Percentiles rank a stretch among this genome's conserved stretches.
Conservation (phyloP, 805 yeast genomes). For the Tanozyma kutaoensis region DNA sequence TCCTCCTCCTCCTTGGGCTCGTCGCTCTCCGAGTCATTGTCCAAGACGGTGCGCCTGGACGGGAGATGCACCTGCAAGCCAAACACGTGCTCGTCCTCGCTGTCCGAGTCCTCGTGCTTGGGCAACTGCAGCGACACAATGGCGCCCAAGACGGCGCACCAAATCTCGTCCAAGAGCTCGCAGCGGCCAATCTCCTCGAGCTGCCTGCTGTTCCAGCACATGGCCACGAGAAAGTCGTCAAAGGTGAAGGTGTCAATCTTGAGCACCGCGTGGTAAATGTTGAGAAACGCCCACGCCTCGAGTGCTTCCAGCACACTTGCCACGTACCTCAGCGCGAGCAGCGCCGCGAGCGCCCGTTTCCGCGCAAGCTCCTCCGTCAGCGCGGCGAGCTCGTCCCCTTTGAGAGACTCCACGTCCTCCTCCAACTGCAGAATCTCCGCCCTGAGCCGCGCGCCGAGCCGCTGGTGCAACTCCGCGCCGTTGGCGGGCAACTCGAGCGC, state of each 20-base stretch:
- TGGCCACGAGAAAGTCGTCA: conserved; percentile 58
- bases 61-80: too few relatives aligned
- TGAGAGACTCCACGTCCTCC: background rate
- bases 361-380: too few relatives aligned
- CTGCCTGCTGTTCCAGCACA: conserved; percentile 31
- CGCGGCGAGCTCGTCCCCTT: too few relatives aligned
- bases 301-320: conserved; percentile 36
- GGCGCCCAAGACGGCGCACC: conserved; percentile 49
- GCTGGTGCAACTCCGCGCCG: conserved; percentile 3
- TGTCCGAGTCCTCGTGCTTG: conserved; percentile 7
- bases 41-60: background rate
- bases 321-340: too few relatives aligned
- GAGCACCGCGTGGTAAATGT: conserved; percentile 53
- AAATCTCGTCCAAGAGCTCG: conserved; percentile 48
- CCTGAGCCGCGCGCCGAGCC: conserved; percentile 2
- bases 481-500: conserved; percentile 5
- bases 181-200: conserved; percentile 31
- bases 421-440: conserved; percentile 2
- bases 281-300: conserved; percentile 66
- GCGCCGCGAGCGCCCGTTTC: too few relatives aligned
- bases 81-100: conserved; percentile 8
- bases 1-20: conserved; percentile 7
- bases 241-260: conserved; percentile 62
- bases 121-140: conserved; percentile 19
- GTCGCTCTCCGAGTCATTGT: conserved; percentile 6